Conservation (phyloP, 2,329 filamentous ascomycete genomes). For the Teratosphaeria gauchensis region DNA sequence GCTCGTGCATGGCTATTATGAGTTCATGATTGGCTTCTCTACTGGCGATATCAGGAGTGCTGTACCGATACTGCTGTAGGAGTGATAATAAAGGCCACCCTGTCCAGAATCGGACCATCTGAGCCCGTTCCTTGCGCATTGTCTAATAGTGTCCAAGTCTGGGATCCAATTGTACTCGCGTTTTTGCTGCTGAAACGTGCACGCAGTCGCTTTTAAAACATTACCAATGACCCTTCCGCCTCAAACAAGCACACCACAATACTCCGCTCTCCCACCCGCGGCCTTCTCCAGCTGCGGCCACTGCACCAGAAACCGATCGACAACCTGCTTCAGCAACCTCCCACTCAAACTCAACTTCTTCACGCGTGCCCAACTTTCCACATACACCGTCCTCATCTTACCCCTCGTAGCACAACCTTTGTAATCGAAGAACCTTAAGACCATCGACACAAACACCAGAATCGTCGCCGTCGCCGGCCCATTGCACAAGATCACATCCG, state of each 20-base stretch:
- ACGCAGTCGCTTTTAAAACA: neutral
- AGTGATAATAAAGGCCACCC: neutral
- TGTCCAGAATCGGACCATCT: neutral
- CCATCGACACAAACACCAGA: conserved; percentile 49
- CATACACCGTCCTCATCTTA: conserved; percentile 66
- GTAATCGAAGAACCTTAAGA: conserved; percentile 45
- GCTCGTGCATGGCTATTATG: neutral
- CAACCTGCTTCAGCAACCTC: conserved; percentile 59
- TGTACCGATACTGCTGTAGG: neutral
- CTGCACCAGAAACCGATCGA: conserved; percentile 75
- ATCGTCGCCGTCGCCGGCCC: conserved; percentile 83
- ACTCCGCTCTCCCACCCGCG: conserved; percentile 33
- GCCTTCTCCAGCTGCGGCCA: conserved; percentile 53
- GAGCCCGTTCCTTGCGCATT: too few relatives aligned
- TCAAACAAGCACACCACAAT: conserved; percentile 31
- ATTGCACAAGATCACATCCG: conserved; percentile 74
- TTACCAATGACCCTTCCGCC: neutral
- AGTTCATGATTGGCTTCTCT: neutral
- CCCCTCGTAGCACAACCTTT: conserved; percentile 30
- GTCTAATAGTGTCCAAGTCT: neutral
- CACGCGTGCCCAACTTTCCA: conserved; percentile 88
- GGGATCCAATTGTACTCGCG: neutral
- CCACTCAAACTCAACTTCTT: conserved; percentile 76
- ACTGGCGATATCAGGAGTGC: neutral
- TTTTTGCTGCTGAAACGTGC: too few relatives aligned